Base-by-base conservation (phyloP, 768 basidiomycete species). In the Tephrocybe sp. region DNA sequence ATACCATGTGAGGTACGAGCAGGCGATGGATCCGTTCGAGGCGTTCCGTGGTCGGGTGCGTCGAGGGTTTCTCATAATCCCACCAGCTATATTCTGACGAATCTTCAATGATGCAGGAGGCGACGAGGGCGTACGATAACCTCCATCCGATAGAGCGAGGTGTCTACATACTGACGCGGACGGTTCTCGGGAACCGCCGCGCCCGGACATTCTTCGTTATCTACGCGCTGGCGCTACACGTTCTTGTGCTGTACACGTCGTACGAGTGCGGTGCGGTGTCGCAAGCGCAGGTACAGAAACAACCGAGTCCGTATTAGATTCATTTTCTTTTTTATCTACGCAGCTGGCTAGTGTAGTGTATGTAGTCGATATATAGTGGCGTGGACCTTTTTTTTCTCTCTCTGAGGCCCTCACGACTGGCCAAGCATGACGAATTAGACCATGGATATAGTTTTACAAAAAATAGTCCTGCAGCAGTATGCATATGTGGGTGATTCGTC, bases 1-100 rank as follows among this genome's bases (percentile, higher is more conserved):
- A 64, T 99, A 98, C 68, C 84, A 86, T 43, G 81, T 87, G 56
- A 78, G 93, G 65, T 99, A 99, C 63, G 96, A 98, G 65, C 91
- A 97, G 69, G 84, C 91, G 46, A 93, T 98, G 84, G 98, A 99
- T 63, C 96, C 97, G 0, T 99, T 99, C 65, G 95, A 98, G 68
- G 93, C 89, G 6, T 98, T 99, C 78, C 84, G 93, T 56, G 93
- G 96, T 1, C 77, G 93, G 67, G 96, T 97, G 61, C 58, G 93
- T 81, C 5, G n/a, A n/a, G n/a, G n/a, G n/a, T n/a, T n/a, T n/a
- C n/a, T n/a, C n/a, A n/a, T n/a, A n/a, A 3, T 28, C 36, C 48
- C 18, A 37, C 48, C 34, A 26, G 51, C 43, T 30, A 48, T 28
- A 17, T 6, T 32, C 12, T 21, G 8, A n/a, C 24, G 34, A 34